Conservation (phyloP, 768 basidiomycete species). For the Agaricus blazei region DNA sequence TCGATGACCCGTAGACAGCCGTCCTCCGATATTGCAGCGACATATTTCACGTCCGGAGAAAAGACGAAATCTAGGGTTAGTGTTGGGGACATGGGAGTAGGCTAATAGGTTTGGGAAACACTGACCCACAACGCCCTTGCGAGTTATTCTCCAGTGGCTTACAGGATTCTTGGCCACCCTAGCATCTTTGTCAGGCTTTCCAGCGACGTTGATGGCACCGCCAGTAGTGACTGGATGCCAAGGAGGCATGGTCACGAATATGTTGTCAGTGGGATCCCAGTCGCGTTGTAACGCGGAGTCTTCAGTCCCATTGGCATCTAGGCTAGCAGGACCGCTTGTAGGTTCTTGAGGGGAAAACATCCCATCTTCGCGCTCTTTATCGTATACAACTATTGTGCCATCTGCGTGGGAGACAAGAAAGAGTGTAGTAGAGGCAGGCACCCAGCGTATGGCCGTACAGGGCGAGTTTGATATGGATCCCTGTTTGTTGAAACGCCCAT, state of each 20-base stretch:
- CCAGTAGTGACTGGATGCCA: constrained; percentile 66
- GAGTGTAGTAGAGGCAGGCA: constrained; percentile 71
- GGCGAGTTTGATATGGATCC: constrained; percentile 77
- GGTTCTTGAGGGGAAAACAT: constrained; percentile 63
- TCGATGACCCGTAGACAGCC: constrained; percentile 90
- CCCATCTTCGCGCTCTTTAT: constrained; percentile 88
- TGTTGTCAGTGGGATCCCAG: constrained; percentile 75
- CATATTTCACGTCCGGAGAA: constrained; percentile 87
- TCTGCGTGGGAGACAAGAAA: constrained; percentile 88
- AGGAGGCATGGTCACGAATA: constrained; percentile 79
- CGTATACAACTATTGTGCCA: constrained; percentile 85
- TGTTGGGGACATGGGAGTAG: neutral
- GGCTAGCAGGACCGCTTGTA: constrained; percentile 18
- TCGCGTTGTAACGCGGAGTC: constrained; percentile 30
- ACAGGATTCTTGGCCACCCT: constrained; percentile 80
- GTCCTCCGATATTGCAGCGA: constrained; percentile 90
- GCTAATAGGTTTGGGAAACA: constrained; percentile 2
- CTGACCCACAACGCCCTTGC: constrained; percentile 68
- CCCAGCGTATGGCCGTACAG: constrained; percentile 90
- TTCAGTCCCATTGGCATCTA: constrained; percentile 8
- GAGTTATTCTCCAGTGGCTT: constrained; percentile 82
- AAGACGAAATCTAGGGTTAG: constrained; percentile 72
- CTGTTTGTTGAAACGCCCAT: constrained; percentile 85
- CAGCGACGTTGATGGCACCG: constrained; percentile 26
- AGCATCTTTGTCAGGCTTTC: constrained; percentile 56